Conservation (phyloP, 2,329 filamentous ascomycete species). For the Fusarium sp. region DNA sequence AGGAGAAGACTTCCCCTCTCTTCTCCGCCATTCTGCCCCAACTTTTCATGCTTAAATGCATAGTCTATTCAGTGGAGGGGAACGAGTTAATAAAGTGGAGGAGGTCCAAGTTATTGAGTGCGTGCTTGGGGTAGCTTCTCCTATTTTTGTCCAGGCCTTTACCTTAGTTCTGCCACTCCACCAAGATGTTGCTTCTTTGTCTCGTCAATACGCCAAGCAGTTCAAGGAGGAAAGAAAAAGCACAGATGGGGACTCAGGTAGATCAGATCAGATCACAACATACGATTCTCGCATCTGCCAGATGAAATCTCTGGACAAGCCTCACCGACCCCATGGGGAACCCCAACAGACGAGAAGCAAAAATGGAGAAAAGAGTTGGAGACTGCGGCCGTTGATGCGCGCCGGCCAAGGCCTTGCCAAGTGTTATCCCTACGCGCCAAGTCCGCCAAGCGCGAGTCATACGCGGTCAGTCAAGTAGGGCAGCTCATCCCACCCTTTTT, state of each 20-base stretch:
- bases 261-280: conserved; percentile 27
- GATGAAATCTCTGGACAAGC: conserved; percentile 5
- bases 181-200: background rate
- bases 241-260: conserved; percentile 24
- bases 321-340: conserved; percentile 26
- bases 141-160: no score
- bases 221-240: background rate
- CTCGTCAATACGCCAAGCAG: no score
- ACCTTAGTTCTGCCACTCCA: background rate
- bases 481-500: conserved; percentile 15
- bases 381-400: conserved; percentile 21
- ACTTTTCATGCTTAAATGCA: conserved; percentile 28
- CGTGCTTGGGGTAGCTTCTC: background rate
- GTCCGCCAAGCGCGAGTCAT: conserved; percentile 15
- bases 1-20: background rate
- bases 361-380: conserved; percentile 22
- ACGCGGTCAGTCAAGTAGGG: conserved; percentile 6
- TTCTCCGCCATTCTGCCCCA: conserved; percentile 23
- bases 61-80: background rate
- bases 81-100: background rate
- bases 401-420: conserved; percentile 27
- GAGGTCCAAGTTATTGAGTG: background rate
- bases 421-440: conserved; percentile 21
- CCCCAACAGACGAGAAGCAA: conserved; percentile 1
- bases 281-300: conserved; percentile 10